Percentiles rank a stretch among this genome's conserved stretches.
Conservation (phyloP, 805 yeast species). For the Saccharomycopsis selenospora region DNA sequence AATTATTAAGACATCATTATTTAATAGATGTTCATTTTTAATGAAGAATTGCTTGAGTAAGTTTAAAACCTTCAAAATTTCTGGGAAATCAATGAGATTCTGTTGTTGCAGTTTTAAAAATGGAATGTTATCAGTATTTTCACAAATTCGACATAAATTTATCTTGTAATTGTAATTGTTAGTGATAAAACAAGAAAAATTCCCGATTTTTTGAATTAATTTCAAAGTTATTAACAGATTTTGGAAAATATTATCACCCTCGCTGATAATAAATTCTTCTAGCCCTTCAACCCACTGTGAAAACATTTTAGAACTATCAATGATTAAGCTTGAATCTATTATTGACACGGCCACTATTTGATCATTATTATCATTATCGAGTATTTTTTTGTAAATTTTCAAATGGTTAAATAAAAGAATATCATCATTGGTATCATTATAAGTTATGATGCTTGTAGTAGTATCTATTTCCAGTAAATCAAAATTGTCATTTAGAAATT, state of each 20-base stretch:
- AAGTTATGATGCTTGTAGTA: no score
- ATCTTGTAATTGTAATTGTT: constrained; percentile 26
- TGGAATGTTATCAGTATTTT: constrained; percentile 8
- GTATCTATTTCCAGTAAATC: no score
- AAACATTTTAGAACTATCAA: no score
- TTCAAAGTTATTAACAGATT: constrained; percentile 11
- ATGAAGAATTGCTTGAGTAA: constrained; percentile 22
- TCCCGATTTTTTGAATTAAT: constrained; percentile 33
- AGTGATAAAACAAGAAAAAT: constrained; percentile 32
- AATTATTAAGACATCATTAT: constrained; percentile 31
- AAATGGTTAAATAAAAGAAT: no score
- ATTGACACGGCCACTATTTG: no score
- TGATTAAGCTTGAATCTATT: no score
- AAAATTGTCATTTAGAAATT: no score
- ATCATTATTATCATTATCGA: no score
- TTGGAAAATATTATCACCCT: neutral
- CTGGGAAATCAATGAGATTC: neutral
- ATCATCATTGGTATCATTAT: no score
- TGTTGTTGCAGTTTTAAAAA: neutral
- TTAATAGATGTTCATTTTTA: constrained; percentile 23
- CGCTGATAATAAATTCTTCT: neutral
- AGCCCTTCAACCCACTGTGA: neutral
- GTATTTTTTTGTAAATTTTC: no score
- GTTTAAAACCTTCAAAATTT: constrained; percentile 1
- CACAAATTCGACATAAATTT: constrained; percentile 20